Percentiles rank a stretch among this genome's conserved stretches.
Evolutionary conservation across 805 yeast genomes (phyloP).

Genomic region (Cyberlindnera xylosilytica): DNA sequence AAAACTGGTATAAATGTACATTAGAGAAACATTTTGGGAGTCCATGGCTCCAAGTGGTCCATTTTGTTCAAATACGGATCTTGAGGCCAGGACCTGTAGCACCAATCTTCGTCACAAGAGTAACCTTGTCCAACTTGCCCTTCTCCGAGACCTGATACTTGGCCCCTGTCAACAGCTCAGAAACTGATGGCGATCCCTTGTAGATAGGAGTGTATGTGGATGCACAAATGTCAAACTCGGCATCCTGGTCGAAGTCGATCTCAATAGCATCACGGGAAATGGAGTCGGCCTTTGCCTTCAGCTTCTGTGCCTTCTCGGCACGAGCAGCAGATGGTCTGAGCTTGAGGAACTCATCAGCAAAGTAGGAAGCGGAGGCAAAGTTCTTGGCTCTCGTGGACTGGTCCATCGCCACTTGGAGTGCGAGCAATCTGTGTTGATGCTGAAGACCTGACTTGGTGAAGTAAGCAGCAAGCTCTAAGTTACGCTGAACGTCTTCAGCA

Average conservation of each 20-base stretch:
- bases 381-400: slow-evolving; percentile 88
- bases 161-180: slow-evolving; percentile 89
- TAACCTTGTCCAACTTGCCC: slow-evolving; percentile 76
- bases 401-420: slow-evolving; percentile 92
- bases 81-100: slow-evolving; percentile 91
- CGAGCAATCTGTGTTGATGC: slow-evolving; percentile 79
- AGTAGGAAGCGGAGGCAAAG: slow-evolving; percentile 81
- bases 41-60: not conserved
- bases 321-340: slow-evolving; percentile 71
- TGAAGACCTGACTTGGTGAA: slow-evolving; percentile 84
- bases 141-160: slow-evolving; percentile 72
- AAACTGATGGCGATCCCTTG: slow-evolving; percentile 60
- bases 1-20: not conserved
- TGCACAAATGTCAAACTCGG: slow-evolving; percentile 88
- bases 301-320: slow-evolving; percentile 84
- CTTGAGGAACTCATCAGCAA: slow-evolving; percentile 80
- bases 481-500: slow-evolving; percentile 70
- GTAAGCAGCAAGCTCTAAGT: slow-evolving; percentile 92
- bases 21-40: not conserved
- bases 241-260: slow-evolving; percentile 88
- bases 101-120: slow-evolving; percentile 77
- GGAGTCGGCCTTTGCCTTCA: slow-evolving; percentile 76
- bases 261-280: slow-evolving; percentile 83
- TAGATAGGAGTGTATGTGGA: slow-evolving; percentile 86
- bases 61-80: slow-evolving; percentile 24